Conservation (phyloP, 192 early-diverging fungal genomes). For the Funneliformis mosseae region DNA sequence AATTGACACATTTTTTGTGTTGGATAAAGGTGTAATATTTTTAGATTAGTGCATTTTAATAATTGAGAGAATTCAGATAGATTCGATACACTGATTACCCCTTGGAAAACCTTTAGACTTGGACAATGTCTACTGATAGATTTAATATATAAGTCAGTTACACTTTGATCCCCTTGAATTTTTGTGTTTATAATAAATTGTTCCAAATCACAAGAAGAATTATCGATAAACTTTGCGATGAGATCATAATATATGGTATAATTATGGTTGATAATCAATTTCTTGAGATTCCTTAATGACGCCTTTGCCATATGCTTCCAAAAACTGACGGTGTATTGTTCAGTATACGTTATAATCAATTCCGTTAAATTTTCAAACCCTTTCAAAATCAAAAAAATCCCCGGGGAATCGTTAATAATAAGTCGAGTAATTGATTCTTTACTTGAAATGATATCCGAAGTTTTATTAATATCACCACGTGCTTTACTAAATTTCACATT, state of each 20-base stretch:
- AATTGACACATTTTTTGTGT: not conserved
- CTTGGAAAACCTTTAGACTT: not conserved
- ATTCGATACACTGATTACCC: not conserved
- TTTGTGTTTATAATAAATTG: not conserved
- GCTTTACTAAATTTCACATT: not conserved
- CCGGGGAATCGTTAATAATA: not conserved
- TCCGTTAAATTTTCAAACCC: not conserved
- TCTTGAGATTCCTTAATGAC: not conserved
- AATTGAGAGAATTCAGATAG: not conserved
- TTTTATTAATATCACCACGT: not conserved
- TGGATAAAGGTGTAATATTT: not conserved
- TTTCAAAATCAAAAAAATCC: not conserved
- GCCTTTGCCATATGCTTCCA: not conserved
- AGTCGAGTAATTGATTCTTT: not conserved
- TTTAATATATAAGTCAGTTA: not conserved
- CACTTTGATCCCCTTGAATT: not conserved
- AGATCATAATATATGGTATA: not conserved
- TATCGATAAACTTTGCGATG: not conserved
- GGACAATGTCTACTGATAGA: not conserved
- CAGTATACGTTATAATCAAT: not conserved
- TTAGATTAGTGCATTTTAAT: not conserved
- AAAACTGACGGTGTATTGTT: not conserved
- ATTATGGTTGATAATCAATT: not conserved
- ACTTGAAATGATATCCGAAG: not conserved
- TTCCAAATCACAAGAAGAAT: not conserved